Evolutionary conservation across 2,329 filamentous ascomycete genomes (phyloP).

Genomic region (Hansfordia pulvinata): DNA sequence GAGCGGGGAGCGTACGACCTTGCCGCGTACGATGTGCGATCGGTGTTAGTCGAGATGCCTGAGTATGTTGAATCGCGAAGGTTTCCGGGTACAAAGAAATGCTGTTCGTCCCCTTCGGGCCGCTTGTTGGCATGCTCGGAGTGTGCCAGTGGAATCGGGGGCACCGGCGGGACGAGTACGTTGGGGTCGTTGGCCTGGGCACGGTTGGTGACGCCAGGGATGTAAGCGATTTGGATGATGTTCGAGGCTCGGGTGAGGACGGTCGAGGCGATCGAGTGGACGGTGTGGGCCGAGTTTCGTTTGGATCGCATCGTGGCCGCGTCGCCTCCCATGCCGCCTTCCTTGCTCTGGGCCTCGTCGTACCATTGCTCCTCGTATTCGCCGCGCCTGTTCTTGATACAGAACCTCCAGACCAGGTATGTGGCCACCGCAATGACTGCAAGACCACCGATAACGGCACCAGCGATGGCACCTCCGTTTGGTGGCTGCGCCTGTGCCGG

Average conservation of each 20-base stretch:
- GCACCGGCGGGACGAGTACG: slow-evolving; percentile 78
- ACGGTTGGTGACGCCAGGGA: slow-evolving; percentile 90
- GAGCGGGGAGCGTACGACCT: slow-evolving; percentile 47
- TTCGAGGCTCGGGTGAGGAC: slow-evolving; percentile 93
- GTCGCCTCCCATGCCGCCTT: slow-evolving; percentile 16
- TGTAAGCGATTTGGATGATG: slow-evolving; percentile 98
- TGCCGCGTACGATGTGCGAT: slow-evolving; percentile 46
- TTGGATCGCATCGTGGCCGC: slow-evolving; percentile 38
- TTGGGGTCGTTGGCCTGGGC: slow-evolving; percentile 73
- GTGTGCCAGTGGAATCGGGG: slow-evolving; percentile 66
- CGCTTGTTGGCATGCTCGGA: slow-evolving; percentile 42
- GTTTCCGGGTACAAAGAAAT: slow-evolving; percentile 88
- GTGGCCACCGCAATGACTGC: slow-evolving; percentile 59
- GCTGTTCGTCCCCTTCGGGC: slow-evolving; percentile 55
- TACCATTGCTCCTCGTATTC: slow-evolving; percentile 45
- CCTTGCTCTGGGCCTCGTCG: slow-evolving; percentile 36
- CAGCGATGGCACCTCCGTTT: slow-evolving; percentile 76
- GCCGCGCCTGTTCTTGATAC: slow-evolving; percentile 65
- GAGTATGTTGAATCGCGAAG: slow-evolving; percentile 87
- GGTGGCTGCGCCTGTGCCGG: slow-evolving; percentile 32
- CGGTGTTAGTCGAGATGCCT: slow-evolving; percentile 50
- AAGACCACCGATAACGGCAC: slow-evolving; percentile 79
- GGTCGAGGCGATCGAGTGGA: slow-evolving; percentile 85
- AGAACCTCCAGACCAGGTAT: slow-evolving; percentile 79
- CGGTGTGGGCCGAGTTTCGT: slow-evolving; percentile 70